Conservation (phyloP, 1,139 yeast genomes). For the Zhuliangozyma blackwelliae region DNA sequence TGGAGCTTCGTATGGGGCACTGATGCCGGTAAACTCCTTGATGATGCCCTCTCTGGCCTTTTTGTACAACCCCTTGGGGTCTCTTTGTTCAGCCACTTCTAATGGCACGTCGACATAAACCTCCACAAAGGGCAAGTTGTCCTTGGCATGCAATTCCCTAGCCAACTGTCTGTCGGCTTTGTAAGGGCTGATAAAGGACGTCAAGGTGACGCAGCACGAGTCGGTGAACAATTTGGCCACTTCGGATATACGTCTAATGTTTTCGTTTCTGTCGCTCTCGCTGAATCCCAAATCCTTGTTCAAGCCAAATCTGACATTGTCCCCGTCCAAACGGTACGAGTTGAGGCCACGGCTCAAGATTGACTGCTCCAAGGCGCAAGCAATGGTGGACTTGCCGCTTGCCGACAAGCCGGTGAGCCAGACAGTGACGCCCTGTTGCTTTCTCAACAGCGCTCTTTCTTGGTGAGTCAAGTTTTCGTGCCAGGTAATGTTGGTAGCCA, state of each 20-base stretch:
- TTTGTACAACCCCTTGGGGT: conserved; percentile 93
- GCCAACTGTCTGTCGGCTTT: conserved; percentile 79
- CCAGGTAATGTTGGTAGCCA: conserved; percentile 97
- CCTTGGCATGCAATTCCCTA: conserved; percentile 73
- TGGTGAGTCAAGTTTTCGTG: conserved; percentile 82
- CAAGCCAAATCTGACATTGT: conserved; percentile 87
- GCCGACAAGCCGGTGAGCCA: conserved; percentile 97
- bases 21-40: conserved; percentile 91
- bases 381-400: conserved; percentile 91
- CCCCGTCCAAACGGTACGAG: conserved; percentile 91
- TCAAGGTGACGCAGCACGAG: conserved; percentile 76
- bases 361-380: conserved; percentile 87
- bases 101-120: conserved; percentile 90
- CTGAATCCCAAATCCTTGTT: conserved; percentile 93
- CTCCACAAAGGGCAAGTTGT: conserved; percentile 78
- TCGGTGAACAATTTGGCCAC: conserved; percentile 90
- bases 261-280: conserved; percentile 88
- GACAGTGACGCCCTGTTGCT: conserved; percentile 83
- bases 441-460: conserved; percentile 68
- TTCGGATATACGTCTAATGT: conserved; percentile 90
- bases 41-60: conserved; percentile 94
- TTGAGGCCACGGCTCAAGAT: conserved; percentile 62
- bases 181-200: conserved; percentile 92
- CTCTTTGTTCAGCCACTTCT: conserved; percentile 91
- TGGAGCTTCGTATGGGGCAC: conserved; percentile 96